phyloP scores from a whole-genome alignment of 2,329 filamentous ascomycete species.

The Biscogniauxia mediterranea region DNA sequence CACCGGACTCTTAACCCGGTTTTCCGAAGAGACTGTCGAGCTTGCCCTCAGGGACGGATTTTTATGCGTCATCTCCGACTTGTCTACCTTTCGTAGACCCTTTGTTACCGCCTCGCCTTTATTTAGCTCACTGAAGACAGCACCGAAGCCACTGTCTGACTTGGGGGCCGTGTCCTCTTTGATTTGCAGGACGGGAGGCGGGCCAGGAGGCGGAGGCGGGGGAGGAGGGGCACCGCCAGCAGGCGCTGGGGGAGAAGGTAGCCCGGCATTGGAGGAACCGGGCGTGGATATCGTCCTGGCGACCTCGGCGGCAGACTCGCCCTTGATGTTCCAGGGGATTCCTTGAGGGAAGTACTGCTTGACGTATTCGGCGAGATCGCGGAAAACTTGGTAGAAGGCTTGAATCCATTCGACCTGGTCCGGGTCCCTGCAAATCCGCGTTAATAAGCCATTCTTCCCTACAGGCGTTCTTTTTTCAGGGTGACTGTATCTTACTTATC shows the following conservation, averaged over 20 bases:
- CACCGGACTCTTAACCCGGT: conserved; percentile 77
- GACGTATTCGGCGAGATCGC: conserved; percentile 77
- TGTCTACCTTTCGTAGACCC: conserved; percentile 88
- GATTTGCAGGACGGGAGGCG: conserved; percentile 64
- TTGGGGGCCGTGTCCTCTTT: conserved; percentile 48
- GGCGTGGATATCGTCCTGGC: conserved; percentile 55
- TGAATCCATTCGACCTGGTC: conserved; percentile 86
- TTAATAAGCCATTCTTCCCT: conserved; percentile 13
- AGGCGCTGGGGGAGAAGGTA: conserved; percentile 52
- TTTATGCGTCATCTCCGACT: conserved; percentile 97
- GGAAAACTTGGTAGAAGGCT: conserved; percentile 89
- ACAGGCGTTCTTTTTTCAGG: not conserved
- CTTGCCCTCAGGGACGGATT: conserved; percentile 81
- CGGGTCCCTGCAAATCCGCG: conserved; percentile 47
- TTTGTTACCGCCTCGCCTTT: conserved; percentile 85
- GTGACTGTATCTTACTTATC: conserved; percentile 45
- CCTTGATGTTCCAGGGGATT: conserved; percentile 81
- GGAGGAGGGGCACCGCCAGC: conserved; percentile 62
- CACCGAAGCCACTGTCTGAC: conserved; percentile 64
- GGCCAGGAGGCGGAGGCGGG: conserved; percentile 69
- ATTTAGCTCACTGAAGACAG: conserved; percentile 91
- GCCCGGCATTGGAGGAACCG: conserved; percentile 38
- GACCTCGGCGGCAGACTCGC: conserved; percentile 69
- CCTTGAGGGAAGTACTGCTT: conserved; percentile 79
- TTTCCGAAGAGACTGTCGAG: conserved; percentile 62